Evolutionary conservation across 2,329 filamentous ascomycete genomes (phyloP), one percentile per base, ranked within the genome.

Genomic region (Ophiocordyceps unilateralis): DNA sequence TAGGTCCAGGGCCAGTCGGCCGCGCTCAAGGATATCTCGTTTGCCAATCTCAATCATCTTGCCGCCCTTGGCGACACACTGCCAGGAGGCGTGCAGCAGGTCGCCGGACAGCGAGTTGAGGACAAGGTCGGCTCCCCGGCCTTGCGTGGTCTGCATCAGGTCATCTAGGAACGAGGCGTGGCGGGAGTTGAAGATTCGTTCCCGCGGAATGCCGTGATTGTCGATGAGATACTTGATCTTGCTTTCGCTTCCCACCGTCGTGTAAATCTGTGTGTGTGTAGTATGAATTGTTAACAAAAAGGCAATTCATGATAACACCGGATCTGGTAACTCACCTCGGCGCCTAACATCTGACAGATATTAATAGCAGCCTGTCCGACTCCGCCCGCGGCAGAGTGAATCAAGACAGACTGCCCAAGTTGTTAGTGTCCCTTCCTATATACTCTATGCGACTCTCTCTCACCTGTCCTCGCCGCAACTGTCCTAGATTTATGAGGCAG

Each of bases 1-100:
- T 0, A 57, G 55, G 0, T 55, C 45, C 67, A 74, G 68, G 2
- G 61, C 58, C 2, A 74, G 55, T 3, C 52, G 50, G 4, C 55
- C 60, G 11, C 61, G 58, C 1, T 59, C 58, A 1, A 51, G 24
- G 7, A 63, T 48, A 41, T 63, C 60, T n/a, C 52, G 50, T 39
- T 58, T 59, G 2, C 58, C 59, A 26, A 64, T 55, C 41, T 65
- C 62, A 0, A 65, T 34, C 39, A 43, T 41, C 6, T 53, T 49
- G 9, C 62, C 62, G 41, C 54, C 57, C 0, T 49, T 43, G 4
- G 61, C 58, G 10, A 66, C 48, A 43, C 58, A 62, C 19, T 55
- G 44, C 57, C 56, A 64, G 0, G 59, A 55, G 0, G 56, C 53
- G 6, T 50, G 53, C 0, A 63, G 50, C 2, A 55, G 47, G 39